Percentiles rank a stretch among this genome's conserved stretches.
phyloP scores from a whole-genome alignment of 148 eudicot genomes.

The Vaccinium corymbosum region DNA sequence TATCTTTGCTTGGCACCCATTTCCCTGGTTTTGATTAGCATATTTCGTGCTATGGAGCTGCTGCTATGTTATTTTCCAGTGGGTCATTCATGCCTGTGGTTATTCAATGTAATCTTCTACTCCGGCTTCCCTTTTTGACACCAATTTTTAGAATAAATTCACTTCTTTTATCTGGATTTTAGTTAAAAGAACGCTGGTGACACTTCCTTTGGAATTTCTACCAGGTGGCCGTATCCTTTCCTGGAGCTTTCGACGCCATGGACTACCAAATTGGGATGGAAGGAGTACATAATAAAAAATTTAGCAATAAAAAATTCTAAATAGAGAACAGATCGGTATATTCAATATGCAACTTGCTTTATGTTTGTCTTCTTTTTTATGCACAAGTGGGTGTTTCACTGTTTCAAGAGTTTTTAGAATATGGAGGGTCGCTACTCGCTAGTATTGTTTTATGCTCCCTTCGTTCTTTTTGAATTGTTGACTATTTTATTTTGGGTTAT shows the following conservation, averaged over 20 bases:
- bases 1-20: conserved; percentile 36
- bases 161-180: conserved; percentile 3
- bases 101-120: conserved; percentile 35
- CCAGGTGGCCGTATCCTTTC: conserved; percentile 79
- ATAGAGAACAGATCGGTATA: too few species aligned
- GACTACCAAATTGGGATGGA: neutral
- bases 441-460: too few species aligned
- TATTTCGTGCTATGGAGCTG: conserved; percentile 73
- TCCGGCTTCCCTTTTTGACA: neutral
- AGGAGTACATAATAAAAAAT: too few species aligned
- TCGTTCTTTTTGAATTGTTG: too few species aligned
- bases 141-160: neutral
- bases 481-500: too few species aligned
- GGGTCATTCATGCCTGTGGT: conserved; percentile 63
- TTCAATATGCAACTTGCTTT: too few species aligned
- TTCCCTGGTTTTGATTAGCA: conserved; percentile 65
- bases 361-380: too few species aligned
- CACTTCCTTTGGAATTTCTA: neutral
- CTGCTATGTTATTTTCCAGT: conserved; percentile 53
- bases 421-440: too few species aligned
- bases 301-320: too few species aligned
- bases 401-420: too few species aligned
- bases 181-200: neutral
- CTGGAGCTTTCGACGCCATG: conserved; percentile 49
- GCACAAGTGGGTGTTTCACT: too few species aligned